Evolutionary conservation across 352 stramenopile genomes (phyloP), one percentile per base, ranked within the genome.

Genomic region (Globisporangium alternatum): DNA sequence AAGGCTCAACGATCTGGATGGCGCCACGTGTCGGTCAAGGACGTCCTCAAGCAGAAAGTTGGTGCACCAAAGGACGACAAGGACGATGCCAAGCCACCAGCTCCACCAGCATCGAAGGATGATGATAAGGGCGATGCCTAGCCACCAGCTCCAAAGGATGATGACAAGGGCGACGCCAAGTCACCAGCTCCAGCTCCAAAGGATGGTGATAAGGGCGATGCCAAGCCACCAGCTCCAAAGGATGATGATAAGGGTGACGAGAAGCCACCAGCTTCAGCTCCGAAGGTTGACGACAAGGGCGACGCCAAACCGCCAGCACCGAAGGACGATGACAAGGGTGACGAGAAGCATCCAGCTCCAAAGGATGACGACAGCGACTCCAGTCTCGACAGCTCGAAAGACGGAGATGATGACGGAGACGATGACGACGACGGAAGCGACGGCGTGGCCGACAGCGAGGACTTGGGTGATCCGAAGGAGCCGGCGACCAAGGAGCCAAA

Each of bases 21-120:
- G 51, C 51, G 19, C 3, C 33, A 30, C 1, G 28, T 99, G 22
- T 90, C 91, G 9, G 78, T 99, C n/a, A 99, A 99, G 74, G 97
- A 99, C 35, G 54, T 60, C 12, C 54, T 37, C 12, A 60, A 60
- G 35, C 21, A 30, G 10, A 56, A 41, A 22, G 17, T 21, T 13
- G 28, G 10, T 37, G 49, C 28, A 5, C 15, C 49, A 13, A 56
- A 56, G 30, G 12, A 21, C 7, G 49, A 21, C 5, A 60, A 60
- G 25, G 54, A 3, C n/a, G 45, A 39, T 5, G 17, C 9, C 7
- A 57, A 57, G 30, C 13, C 41, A 15, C 41, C 45, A 55, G 6
- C n/a, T 19, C 25, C 28, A 21, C 3, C 39, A 5, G 25, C 49
- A 10, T 33, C 22, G 3, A 39, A 55, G 6, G 44, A 45, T 28